Evolutionary conservation across 345 rosid species (phyloP).

Genomic region (Hypericum perforatum): DNA sequence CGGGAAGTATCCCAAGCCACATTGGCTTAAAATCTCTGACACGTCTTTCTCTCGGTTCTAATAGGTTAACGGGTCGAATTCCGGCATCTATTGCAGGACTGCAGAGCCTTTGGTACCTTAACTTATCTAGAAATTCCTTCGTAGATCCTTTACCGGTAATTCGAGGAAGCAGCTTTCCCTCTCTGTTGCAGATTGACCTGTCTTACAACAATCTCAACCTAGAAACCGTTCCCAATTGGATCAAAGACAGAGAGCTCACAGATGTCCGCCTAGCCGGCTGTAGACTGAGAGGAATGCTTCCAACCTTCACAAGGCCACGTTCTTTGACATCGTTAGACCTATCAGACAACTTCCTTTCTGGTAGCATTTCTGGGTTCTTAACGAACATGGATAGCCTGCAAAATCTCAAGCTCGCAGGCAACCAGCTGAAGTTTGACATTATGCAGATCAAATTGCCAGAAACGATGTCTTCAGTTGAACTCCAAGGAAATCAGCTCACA

Average conservation of each 20-base stretch:
- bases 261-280: slow-evolving; percentile 79
- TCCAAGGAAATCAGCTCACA: slow-evolving; percentile 49
- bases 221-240: slow-evolving; percentile 71
- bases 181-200: slow-evolving; percentile 64
- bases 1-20: slow-evolving; percentile 56
- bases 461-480: slow-evolving; percentile 44
- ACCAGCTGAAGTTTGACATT: slow-evolving; percentile 61
- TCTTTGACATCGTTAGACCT: slow-evolving; percentile 60
- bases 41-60: slow-evolving; percentile 49
- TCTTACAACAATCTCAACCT: slow-evolving; percentile 69
- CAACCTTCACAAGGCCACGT: slow-evolving; percentile 49
- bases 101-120: slow-evolving; percentile 78
- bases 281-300: slow-evolving; percentile 55
- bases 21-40: slow-evolving; percentile 59
- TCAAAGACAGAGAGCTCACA: slow-evolving; percentile 41
- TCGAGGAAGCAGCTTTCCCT: slow-evolving; percentile 44
- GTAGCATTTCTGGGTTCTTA: slow-evolving; percentile 48
- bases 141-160: slow-evolving; percentile 54
- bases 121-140: slow-evolving; percentile 68
- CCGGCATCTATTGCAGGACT: slow-evolving; percentile 55
- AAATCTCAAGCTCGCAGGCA: slow-evolving; percentile 60
- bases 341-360: slow-evolving; percentile 55
- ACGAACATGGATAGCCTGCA: slow-evolving; percentile 48
- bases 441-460: slow-evolving; percentile 47
- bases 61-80: slow-evolving; percentile 57